Base-by-base conservation (phyloP, 805 yeast genomes). In the Wickerhamiella alocasiicola region DNA sequence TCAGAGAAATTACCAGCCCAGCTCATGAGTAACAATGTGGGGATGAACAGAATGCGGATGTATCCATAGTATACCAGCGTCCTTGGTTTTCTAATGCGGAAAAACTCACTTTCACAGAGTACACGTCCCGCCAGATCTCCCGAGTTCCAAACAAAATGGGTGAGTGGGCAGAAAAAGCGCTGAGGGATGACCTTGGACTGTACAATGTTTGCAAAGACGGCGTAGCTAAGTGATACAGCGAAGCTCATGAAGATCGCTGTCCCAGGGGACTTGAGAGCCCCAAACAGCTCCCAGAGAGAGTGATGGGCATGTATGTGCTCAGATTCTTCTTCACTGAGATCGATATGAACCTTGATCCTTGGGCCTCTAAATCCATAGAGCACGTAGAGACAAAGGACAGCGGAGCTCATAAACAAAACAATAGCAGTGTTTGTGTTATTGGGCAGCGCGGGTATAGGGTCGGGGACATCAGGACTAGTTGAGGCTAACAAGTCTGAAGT, bases 101-200 rank as follows among this genome's bases (percentile, higher is more conserved):
- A 59, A 9, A 46, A 25, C 13, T 47, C 43, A 12, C 17, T 23
- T 12, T 81, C 75, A 66, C 95, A 76, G 26, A 69, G 46, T 4
- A 83, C 56, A 35, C 98, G 66, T 1, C 96, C 96, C 2, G 66
- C 58, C 20, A 91, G 64, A 56, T 88, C 98, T 15, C 97, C 97
- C 11, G 74, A 43, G 58, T 88, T 88, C 98, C 98, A 88, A 12
- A 81, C 57, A 17, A 87, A 63, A 55, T 79, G 84, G 2, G 83
- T 76, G 39, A 84, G 57, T 2, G 97, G 96, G 13, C 83, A 71
- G 53, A 71, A 78, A 26, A 76, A 64, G 26, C 59, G 48, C 2
- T 46, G 42, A 9, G 38, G 43, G n/a, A 54, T 40, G 48, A 68
- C 63, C 2, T 63, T 69, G 2, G 83, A 76, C 34, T 70, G 66